Evolutionary conservation across 257 asterid genomes (phyloP).

Genomic region (Primulina tabacum): DNA sequence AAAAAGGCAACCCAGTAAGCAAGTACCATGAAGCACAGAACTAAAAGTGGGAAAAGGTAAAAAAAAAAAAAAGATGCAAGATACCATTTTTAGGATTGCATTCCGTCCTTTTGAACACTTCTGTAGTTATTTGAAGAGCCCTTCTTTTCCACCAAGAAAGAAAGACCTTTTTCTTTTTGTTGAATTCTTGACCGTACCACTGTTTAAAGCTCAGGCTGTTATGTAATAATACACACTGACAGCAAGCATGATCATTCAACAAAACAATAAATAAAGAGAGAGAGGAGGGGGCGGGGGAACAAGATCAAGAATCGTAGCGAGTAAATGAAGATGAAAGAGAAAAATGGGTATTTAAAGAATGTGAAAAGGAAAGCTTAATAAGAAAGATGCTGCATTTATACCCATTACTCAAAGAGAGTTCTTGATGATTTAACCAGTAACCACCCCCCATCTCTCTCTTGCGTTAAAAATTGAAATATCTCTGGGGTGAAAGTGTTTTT

Average conservation of each 20-base stretch:
- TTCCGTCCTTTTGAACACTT: constrained; percentile 36
- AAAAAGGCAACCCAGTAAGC: constrained; percentile 27
- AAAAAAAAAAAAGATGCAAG: constrained; percentile 6
- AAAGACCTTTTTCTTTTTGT: constrained; percentile 15
- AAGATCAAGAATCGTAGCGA: constrained; percentile 28
- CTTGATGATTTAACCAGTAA: constrained; percentile 59
- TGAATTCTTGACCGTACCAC: constrained; percentile 28
- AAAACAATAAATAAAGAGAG: constrained; percentile 35
- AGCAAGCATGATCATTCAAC: constrained; percentile 48
- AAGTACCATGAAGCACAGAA: constrained; percentile 44
- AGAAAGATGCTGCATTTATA: constrained; percentile 73
- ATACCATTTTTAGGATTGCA: constrained; percentile 51
- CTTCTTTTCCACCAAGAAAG: constrained; percentile 19
- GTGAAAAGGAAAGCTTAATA: constrained; percentile 41
- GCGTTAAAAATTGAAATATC: not conserved
- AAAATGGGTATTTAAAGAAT: constrained; percentile 31
- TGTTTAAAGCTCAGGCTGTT: constrained; percentile 30
- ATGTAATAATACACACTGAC: constrained; percentile 26
- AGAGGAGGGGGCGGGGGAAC: constrained; percentile 21
- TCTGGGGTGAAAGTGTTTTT: too few relatives aligned
- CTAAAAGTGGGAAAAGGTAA: constrained; percentile 37
- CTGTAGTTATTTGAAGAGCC: constrained; percentile 29
- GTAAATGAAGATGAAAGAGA: constrained; percentile 24
- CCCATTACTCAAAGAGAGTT: constrained; percentile 39
- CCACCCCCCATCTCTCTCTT: constrained; percentile 59